Evolutionary conservation across 495 filamentous ascomycete species (phyloP).

Genomic region (Penicillium manginii): DNA sequence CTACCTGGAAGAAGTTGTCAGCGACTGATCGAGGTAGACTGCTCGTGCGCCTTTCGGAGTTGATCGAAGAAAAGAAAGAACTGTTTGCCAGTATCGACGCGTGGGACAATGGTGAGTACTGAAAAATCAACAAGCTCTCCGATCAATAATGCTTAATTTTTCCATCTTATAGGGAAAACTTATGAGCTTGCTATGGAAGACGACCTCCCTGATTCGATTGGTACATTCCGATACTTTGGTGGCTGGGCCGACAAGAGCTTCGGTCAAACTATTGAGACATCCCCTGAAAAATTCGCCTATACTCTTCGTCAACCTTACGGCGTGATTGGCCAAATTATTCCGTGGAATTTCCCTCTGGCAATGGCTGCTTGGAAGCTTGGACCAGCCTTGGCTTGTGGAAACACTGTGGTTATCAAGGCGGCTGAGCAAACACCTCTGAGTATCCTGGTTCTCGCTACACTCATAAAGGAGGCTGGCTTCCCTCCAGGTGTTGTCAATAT

Average conservation of each 20-base stretch:
- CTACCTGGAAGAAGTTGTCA: neutral
- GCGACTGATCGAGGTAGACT: neutral
- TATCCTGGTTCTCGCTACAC: neutral
- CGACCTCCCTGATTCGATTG: neutral
- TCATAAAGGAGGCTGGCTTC: neutral
- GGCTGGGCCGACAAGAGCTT: constrained; percentile 11
- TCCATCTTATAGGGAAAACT: neutral
- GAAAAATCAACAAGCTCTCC: neutral
- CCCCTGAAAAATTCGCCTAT: neutral
- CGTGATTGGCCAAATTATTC: neutral
- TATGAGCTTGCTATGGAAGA: neutral
- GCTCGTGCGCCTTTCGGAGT: neutral
- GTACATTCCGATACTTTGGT: constrained; percentile 9
- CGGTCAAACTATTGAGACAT: constrained; percentile 9
- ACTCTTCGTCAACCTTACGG: constrained; percentile 6
- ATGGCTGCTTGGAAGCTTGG: constrained; percentile 1
- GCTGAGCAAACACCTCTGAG: neutral
- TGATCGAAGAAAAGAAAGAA: neutral
- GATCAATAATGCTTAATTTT: neutral
- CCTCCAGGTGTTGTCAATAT: neutral
- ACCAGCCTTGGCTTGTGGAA: neutral
- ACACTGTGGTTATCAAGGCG: neutral
- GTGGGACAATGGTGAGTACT: neutral
- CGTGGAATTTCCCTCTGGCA: neutral
- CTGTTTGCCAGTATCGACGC: neutral